A percentile compares a stretch with the other conserved stretches of the same genome.
Conservation (phyloP, 208 protist species). For the Acanthamoeba healyi region DNA sequence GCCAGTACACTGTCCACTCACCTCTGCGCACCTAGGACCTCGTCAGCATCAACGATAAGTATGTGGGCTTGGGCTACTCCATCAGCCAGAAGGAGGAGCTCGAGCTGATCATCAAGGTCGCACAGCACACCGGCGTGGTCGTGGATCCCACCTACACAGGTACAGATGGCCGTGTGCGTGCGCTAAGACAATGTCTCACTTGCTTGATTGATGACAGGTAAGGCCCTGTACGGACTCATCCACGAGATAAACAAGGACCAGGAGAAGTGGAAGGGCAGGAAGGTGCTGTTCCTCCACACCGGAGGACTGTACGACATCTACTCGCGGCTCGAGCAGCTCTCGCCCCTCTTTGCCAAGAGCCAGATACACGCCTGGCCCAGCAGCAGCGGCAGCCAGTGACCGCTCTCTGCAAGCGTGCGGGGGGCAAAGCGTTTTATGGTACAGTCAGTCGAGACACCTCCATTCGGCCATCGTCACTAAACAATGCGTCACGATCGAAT, state of each 20-base stretch:
- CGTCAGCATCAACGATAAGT: conserved; percentile 2
- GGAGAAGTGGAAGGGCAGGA: neutral
- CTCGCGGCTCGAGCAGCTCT: conserved; percentile 29
- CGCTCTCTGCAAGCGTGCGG: too few relatives aligned
- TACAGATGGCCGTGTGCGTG: neutral
- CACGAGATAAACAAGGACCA: neutral
- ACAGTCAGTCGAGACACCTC: too few relatives aligned
- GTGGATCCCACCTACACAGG: conserved; percentile 81
- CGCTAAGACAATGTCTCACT: neutral
- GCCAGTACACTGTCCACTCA: neutral
- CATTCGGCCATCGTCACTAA: too few relatives aligned
- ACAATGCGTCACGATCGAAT: too few relatives aligned
- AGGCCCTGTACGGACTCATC: neutral
- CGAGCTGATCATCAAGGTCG: conserved; percentile 42
- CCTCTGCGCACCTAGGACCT: neutral
- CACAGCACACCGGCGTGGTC: conserved; percentile 71
- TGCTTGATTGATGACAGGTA: neutral
- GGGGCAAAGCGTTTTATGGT: too few relatives aligned
- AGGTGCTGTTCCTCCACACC: conserved; percentile 73
- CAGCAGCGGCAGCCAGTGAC: neutral
- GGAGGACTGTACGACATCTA: conserved; percentile 65
- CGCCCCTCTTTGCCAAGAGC: conserved; percentile 43
- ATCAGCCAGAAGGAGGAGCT: conserved; percentile 54
- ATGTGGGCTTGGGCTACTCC: conserved; percentile 76
- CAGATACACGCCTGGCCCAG: neutral